A percentile compares a stretch with the other conserved stretches of the same genome.
These are phyloP conservation scores for Homolaphlyctis polyrhiza DNA, from an alignment of 371 early-diverging fungal genomes.

Conservation along the genomic window DNA sequence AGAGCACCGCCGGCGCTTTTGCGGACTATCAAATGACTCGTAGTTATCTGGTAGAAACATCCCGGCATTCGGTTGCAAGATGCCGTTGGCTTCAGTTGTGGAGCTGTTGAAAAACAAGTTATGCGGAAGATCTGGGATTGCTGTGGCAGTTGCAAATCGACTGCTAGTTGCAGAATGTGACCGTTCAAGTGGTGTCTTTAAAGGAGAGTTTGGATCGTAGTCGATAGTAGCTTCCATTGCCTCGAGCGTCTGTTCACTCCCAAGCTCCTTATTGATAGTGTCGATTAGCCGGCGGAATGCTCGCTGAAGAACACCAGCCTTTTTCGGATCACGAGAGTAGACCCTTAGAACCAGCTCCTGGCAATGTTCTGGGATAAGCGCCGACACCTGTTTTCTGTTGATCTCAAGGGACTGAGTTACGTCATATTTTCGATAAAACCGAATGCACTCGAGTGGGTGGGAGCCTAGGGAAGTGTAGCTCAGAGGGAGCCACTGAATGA, in stretches of 20 bases:
- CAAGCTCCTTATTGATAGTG: neutral
- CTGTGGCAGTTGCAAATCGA: neutral
- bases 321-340: conserved; percentile 26
- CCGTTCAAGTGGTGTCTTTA: too few relatives aligned
- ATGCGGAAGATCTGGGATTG: neutral
- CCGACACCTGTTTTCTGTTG: conserved; percentile 63
- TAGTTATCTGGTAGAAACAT: neutral
- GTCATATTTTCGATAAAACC: conserved; percentile 43
- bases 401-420: conserved; percentile 44
- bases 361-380: conserved; percentile 64
- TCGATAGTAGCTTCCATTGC: neutral
- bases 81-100: neutral
- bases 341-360: conserved; percentile 64
- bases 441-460: conserved; percentile 82
- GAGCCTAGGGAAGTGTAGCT: conserved; percentile 77
- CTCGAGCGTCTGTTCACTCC: neutral
- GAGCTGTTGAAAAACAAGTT: neutral
- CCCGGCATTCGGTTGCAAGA: neutral
- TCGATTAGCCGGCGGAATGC: conserved; percentile 49
- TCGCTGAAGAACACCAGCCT: conserved; percentile 52
- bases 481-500: conserved; percentile 61
- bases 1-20: neutral
- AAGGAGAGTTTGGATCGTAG: too few relatives aligned
- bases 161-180: too few relatives aligned
- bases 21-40: neutral